Conservation (phyloP, 768 basidiomycete species). For the Boletus subparvulus region DNA sequence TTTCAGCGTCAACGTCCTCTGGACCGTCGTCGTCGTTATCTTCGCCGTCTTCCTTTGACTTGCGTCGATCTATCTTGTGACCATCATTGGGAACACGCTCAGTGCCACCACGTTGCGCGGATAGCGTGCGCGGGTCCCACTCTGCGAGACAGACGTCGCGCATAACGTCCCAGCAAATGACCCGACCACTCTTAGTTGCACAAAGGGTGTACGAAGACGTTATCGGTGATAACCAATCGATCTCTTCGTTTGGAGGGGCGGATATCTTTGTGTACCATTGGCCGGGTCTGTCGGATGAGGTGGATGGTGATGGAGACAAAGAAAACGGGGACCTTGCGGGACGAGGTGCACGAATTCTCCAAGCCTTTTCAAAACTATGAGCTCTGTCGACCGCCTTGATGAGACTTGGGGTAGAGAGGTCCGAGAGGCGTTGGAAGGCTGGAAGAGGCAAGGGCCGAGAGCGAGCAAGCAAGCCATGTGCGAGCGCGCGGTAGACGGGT, state of each 20-base stretch:
- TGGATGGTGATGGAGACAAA: constrained; percentile 25
- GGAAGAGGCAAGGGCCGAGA: constrained; percentile 68
- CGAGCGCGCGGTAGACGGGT: constrained; percentile 66
- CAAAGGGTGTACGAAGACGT: constrained; percentile 76
- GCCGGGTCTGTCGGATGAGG: constrained; percentile 21
- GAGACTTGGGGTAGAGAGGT: constrained; percentile 61
- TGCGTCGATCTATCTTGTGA: constrained; percentile 5
- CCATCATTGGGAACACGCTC: constrained; percentile 11
- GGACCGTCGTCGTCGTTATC: constrained; percentile 12
- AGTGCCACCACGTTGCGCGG: background rate
- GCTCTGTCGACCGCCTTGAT: constrained; percentile 65
- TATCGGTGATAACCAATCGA: constrained; percentile 77
- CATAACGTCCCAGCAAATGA: constrained; percentile 76
- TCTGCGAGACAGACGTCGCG: constrained; percentile 60
- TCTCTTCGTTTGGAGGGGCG: constrained; percentile 64
- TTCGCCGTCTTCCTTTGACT: constrained; percentile 8
- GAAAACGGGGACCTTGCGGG: constrained; percentile 40
- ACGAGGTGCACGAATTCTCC: constrained; percentile 57
- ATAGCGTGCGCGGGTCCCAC: constrained; percentile 54
- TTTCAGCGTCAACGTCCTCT: constrained; percentile 22
- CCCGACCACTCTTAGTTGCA: constrained; percentile 72
- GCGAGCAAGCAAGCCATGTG: constrained; percentile 57
- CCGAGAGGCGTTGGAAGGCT: constrained; percentile 66
- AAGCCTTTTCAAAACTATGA: constrained; percentile 57
- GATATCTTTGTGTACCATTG: constrained; percentile 70